phyloP scores from a whole-genome alignment of 225 moss, liverwort and hornwort species.

The Antitrichia curtipendula region DNA sequence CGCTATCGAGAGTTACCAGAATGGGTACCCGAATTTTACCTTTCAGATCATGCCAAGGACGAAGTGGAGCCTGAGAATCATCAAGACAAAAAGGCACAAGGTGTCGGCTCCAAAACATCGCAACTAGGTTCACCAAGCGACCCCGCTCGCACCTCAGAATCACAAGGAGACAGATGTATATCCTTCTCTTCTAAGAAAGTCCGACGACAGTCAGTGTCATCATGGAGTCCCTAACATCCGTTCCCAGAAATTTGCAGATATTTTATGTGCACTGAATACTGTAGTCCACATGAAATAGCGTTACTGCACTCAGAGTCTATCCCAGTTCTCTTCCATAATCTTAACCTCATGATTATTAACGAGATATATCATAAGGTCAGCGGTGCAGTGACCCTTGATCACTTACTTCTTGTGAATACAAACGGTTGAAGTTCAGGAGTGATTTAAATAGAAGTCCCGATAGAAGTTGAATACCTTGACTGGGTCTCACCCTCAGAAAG shows the following conservation, averaged over 20 bases:
- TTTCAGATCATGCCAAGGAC: neutral
- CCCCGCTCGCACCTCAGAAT: neutral
- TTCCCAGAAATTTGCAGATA: neutral
- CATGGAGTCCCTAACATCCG: neutral
- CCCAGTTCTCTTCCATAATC: neutral
- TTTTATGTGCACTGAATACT: neutral
- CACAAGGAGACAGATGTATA: neutral
- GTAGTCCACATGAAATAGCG: neutral
- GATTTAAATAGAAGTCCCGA: too few relatives aligned
- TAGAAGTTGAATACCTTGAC: conserved; percentile 11
- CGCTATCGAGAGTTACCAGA: conserved; percentile 1
- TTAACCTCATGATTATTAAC: neutral
- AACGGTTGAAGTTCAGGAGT: neutral
- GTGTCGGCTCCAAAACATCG: neutral
- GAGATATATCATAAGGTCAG: neutral
- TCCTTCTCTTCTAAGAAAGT: conserved; percentile 3
- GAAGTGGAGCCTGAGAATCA: neutral
- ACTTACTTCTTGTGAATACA: neutral
- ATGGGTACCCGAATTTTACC: conserved; percentile 14
- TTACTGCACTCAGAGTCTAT: neutral
- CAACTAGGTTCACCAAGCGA: neutral
- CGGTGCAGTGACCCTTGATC: neutral
- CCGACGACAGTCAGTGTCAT: neutral
- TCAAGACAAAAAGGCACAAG: neutral
- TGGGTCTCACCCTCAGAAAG: neutral